Conservation (phyloP, 1,139 yeast species). For the Magnusiomyces sp. region DNA sequence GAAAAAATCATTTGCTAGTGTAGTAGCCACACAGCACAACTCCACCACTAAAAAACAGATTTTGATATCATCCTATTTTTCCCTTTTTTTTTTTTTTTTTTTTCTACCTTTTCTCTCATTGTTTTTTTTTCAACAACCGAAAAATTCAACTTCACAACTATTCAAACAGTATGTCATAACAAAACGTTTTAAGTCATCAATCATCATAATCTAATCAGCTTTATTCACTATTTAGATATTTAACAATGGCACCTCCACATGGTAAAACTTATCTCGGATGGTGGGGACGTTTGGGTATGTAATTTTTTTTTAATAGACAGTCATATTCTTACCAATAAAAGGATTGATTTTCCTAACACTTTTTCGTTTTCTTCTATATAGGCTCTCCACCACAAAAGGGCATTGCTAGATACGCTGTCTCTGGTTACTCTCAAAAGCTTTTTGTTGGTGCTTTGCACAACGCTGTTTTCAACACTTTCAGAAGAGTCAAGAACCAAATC, state of each 20-base stretch:
- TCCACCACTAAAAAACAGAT: too few species aligned
- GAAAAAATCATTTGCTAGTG: too few species aligned
- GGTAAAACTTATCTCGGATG: conserved; percentile 87
- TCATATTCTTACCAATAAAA: background rate
- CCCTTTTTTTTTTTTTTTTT: background rate
- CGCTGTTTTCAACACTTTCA: conserved; percentile 86
- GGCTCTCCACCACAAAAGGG: conserved; percentile 22
- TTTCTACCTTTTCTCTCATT: conserved; percentile 1
- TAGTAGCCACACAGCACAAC: too few species aligned
- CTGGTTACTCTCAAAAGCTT: conserved; percentile 92
- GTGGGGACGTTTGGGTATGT: conserved; percentile 73
- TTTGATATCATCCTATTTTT: too few species aligned
- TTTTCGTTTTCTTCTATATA: conserved; percentile 6
- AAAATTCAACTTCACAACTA: background rate
- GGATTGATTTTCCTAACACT: background rate
- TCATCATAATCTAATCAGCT: too few species aligned
- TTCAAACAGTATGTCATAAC: too few species aligned
- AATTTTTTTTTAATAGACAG: background rate
- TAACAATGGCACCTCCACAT: conserved; percentile 61
- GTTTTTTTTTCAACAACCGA: background rate
- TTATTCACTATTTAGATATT: too few species aligned
- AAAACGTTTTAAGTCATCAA: too few species aligned
- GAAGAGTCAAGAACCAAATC: conserved; percentile 86
- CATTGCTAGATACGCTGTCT: conserved; percentile 56
- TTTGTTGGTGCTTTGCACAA: conserved; percentile 78